Conservation (phyloP, 192 early-diverging fungal genomes). For the Spizellomyces punctatus region DNA sequence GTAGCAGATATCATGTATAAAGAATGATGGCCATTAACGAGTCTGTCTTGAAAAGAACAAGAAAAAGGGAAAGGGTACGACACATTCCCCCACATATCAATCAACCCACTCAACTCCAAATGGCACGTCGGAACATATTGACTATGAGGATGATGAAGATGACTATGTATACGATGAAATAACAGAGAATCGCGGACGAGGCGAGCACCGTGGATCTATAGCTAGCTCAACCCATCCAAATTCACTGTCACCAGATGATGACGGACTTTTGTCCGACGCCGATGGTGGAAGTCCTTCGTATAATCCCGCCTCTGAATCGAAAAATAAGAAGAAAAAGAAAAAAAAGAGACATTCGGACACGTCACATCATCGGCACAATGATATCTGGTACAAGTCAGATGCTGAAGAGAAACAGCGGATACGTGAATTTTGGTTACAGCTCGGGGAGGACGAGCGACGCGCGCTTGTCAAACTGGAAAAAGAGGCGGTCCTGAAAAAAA, state of each 20-base stretch:
- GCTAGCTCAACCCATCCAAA: conserved; percentile 5
- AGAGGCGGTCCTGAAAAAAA: conserved; percentile 83
- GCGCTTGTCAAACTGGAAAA: conserved; percentile 83
- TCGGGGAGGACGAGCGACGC: conserved; percentile 78
- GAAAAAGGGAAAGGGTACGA: conserved; percentile 18
- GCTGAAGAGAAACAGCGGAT: conserved; percentile 77
- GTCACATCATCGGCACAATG: conserved; percentile 21
- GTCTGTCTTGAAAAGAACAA: background rate
- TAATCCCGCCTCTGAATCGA: conserved; percentile 2
- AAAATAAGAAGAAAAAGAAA: conserved; percentile 33
- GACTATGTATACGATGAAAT: conserved; percentile 20
- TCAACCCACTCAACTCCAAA: background rate
- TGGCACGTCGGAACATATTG: conserved; percentile 6
- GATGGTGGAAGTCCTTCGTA: background rate
- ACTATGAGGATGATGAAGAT: conserved; percentile 27
- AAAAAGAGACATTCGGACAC: conserved; percentile 24
- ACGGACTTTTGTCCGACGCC: conserved; percentile 10
- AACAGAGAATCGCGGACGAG: conserved; percentile 14
- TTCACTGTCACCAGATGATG: conserved; percentile 24
- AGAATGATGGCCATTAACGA: no score
- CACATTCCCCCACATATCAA: conserved; percentile 12
- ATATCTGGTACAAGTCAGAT: conserved; percentile 71
- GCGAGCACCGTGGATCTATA: conserved; percentile 2
- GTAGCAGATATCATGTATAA: no score
- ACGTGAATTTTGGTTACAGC: conserved; percentile 81